These are phyloP conservation scores for Phytopythium vexans DNA, from an alignment of 352 stramenopile genomes.

Conservation along the genomic window DNA sequence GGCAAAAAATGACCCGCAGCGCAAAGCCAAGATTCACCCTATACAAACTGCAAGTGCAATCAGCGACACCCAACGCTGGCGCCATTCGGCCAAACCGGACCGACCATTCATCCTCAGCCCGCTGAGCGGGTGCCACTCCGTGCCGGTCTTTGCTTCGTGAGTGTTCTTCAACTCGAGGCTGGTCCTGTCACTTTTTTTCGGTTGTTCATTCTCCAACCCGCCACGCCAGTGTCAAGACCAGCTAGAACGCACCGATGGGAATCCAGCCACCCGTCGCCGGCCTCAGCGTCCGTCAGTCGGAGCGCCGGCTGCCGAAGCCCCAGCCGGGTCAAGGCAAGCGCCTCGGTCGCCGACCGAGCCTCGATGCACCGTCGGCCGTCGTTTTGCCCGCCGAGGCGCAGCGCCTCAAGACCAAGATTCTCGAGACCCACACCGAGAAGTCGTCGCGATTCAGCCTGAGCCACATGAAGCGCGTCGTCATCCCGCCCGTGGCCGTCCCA, in stretches of 20 bases:
- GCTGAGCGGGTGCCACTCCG: no score
- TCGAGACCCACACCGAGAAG: constrained; percentile 36
- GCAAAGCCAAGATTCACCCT: no score
- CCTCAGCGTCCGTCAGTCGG: constrained; percentile 16
- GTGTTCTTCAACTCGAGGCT: background rate
- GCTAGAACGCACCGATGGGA: constrained; percentile 28
- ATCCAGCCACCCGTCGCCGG: constrained; percentile 30
- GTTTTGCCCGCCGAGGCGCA: constrained; percentile 39
- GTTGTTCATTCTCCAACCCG: background rate
- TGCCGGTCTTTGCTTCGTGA: background rate
- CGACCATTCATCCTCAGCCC: no score
- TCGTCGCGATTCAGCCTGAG: constrained; percentile 53
- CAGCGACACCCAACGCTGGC: no score
- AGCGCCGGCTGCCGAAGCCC: constrained; percentile 22
- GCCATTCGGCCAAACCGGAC: no score
- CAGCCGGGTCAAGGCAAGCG: constrained; percentile 25
- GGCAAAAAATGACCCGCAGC: no score
- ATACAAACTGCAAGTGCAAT: no score
- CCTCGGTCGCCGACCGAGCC: constrained; percentile 29
- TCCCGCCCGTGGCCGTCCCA: constrained; percentile 55
- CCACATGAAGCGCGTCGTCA: constrained; percentile 55
- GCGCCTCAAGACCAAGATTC: constrained; percentile 57
- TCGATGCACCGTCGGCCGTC: constrained; percentile 21
- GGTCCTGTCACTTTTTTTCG: constrained; percentile 5
- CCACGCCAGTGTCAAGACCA: background rate